Evolutionary conservation across 345 rosid genomes (phyloP), one percentile per base, ranked within the genome.

Genomic region (Syzygium aromaticum): DNA sequence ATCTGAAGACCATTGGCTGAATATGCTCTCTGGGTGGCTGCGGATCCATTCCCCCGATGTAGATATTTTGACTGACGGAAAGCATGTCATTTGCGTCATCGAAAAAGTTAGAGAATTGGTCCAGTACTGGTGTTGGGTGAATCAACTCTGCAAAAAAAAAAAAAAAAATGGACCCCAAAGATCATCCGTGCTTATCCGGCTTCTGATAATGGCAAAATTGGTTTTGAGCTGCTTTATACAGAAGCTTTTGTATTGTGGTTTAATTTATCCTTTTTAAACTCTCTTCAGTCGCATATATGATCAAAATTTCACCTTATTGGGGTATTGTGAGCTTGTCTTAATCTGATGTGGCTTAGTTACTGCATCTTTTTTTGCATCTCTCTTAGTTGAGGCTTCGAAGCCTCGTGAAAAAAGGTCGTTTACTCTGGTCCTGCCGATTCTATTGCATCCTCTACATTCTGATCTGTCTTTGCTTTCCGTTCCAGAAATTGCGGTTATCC

Each of bases 51-150:
- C 89, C 87, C 90, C 89, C 89, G 86, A 85, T 94, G 94, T 94
- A 94, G 93, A 94, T 92, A 93, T 91, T 87, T 51, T 91, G 91
- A 91, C 92, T 82, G 88, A 86, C 89, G 93, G 92, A 91, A 91
- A 91, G 90, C 90, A 77, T 88, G 91, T 89, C 52, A 54, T 88
- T 88, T 87, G 87, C 87, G 88, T 88, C 88, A 85, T 91, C 90
- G 91, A 88, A 90, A 73, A 73, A 73, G 49, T 73, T n/a, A 88
- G 54, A 84, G 84, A 89, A 90, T 57, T 87, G 89, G 93, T 91
- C 86, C 91, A 40, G 84, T 84, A 88, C 88, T 84, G 90, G 86
- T 86, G 86, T 91, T 84, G 84, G 88, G 82, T 89, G 91, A 90
- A 91, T 54, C 61, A 57, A 53, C 63, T 51, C 86, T 84, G 63